Evolutionary conservation across 306 rosid genomes (phyloP), one percentile per base, ranked within the genome.

Genomic region (Glycyrrhiza uralensis): DNA sequence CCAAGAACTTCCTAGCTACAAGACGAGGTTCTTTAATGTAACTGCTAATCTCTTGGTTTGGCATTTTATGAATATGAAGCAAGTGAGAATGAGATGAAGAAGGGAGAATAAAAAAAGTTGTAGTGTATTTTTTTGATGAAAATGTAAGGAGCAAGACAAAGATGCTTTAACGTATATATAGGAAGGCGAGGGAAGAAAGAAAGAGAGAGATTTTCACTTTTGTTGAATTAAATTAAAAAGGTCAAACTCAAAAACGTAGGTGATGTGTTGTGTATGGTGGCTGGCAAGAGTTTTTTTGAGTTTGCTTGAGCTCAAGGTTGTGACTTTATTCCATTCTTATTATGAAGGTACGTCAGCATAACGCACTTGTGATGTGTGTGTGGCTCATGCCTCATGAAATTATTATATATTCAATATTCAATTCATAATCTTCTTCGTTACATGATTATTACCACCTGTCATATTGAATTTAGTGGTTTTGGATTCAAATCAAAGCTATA

Each of bases 1-100:
- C 97, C 80, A 91, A 82, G 82, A 94, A 91, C 66, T 91, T 89
- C 64, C 90, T 88, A 28, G 83, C 82, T 22, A 91, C 96, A 15
- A 41, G 57, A 63, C 99, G 95, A 35, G 96, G 88, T 54, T 89
- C 81, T 22, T 44, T 44, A n/a, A 84, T 33, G 51, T 29, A 29
- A n/a, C n/a, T n/a, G n/a, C n/a, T n/a, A n/a, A n/a, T n/a, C n/a
- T n/a, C n/a, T n/a, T n/a, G n/a, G n/a, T 41, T 47, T n/a, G 85
- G 85, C 97, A 90, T 87, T 52, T 76, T 77, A 36, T 45, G 7
- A 51, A 28, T 23, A 11, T 12, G 22, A 18, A 69, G 46, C n/a
- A n/a, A n/a, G n/a, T n/a, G n/a, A n/a, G n/a, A n/a, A n/a, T n/a
- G n/a, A n/a, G n/a, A n/a, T n/a, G n/a, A n/a, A 22, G 18, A 24